A percentile compares a stretch with the other conserved stretches of the same genome.
Conservation (phyloP, 2,329 filamentous ascomycete genomes). For the Bertia moriformis region DNA sequence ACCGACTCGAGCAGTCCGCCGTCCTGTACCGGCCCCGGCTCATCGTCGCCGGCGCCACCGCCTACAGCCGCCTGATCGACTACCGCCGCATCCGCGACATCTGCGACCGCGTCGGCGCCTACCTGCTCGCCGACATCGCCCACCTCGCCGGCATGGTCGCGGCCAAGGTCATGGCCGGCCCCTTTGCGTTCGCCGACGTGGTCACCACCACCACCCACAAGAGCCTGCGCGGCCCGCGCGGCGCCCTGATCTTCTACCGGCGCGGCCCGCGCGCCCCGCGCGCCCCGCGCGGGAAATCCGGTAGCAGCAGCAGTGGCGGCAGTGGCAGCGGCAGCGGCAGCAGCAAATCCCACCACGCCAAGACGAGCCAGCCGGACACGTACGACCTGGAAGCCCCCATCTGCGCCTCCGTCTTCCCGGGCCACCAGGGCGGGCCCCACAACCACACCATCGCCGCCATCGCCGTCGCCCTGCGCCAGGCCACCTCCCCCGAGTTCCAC, state of each 20-base stretch:
- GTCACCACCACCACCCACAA: constrained; percentile 98
- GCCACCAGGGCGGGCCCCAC: constrained; percentile 93
- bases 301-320: no score
- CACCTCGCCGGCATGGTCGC: constrained; percentile 92
- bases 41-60: constrained; percentile 85
- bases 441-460: constrained; percentile 98
- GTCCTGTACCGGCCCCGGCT: constrained; percentile 87
- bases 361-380: constrained; percentile 59
- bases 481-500: constrained; percentile 76
- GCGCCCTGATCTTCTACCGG: constrained; percentile 97
- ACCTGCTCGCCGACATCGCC: constrained; percentile 89
- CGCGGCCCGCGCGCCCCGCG: constrained; percentile 80
- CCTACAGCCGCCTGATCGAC: constrained; percentile 91
- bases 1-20: constrained; percentile 74
- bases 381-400: constrained; percentile 90
- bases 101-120: constrained; percentile 79
- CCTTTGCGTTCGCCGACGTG: constrained; percentile 80
- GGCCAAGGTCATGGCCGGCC: constrained; percentile 77
- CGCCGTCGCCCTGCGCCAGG: constrained; percentile 86
- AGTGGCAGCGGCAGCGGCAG: no score
- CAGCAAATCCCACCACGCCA: constrained; percentile 71
- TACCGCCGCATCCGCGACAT: constrained; percentile 86
- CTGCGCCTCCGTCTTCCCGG: constrained; percentile 93
- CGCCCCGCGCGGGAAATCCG: no score
- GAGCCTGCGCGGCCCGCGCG: constrained; percentile 82